These are phyloP conservation scores for Alternaria triticimaculans DNA, from an alignment of 2,329 filamentous ascomycete species.

Conservation along the genomic window DNA sequence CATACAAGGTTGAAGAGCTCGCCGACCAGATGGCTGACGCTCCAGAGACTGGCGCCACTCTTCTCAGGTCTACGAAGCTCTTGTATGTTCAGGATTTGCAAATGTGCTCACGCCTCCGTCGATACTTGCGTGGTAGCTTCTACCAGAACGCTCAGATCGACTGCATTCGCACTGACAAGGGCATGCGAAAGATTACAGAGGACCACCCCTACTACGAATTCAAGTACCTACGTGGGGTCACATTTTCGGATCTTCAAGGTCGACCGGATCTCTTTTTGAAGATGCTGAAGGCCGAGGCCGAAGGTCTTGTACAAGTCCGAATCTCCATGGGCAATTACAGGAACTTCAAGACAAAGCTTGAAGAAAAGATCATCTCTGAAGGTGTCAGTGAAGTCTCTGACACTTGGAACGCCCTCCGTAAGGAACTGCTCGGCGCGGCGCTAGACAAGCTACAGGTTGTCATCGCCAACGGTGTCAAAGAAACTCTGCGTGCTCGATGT, in stretches of 20 bases:
- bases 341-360: conserved; percentile 77
- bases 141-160: conserved; percentile 85
- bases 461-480: conserved; percentile 91
- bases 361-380: conserved; percentile 87
- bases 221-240: conserved; percentile 93
- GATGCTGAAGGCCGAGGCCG: conserved; percentile 97
- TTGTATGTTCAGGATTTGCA: conserved; percentile 93
- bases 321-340: conserved; percentile 78
- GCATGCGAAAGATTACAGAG: conserved; percentile 89
- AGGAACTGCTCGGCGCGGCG: conserved; percentile 82
- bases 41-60: conserved; percentile 70
- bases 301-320: conserved; percentile 86
- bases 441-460: conserved; percentile 81
- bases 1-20: conserved; percentile 80
- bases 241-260: conserved; percentile 78
- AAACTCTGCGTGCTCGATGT: conserved; percentile 90
- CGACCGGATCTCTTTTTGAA: conserved; percentile 91
- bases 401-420: conserved; percentile 89
- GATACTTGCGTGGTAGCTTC: conserved; percentile 81
- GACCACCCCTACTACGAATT: conserved; percentile 97
- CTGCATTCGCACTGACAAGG: conserved; percentile 91
- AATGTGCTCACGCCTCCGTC: conserved; percentile 86
- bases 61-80: conserved; percentile 79
- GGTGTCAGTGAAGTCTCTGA: conserved; percentile 95
- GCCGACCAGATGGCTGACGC: conserved; percentile 71